Evolutionary conservation across 139 green algal species (phyloP), one percentile per base, ranked within the genome.

Genomic region (Chlorella sp.): DNA sequence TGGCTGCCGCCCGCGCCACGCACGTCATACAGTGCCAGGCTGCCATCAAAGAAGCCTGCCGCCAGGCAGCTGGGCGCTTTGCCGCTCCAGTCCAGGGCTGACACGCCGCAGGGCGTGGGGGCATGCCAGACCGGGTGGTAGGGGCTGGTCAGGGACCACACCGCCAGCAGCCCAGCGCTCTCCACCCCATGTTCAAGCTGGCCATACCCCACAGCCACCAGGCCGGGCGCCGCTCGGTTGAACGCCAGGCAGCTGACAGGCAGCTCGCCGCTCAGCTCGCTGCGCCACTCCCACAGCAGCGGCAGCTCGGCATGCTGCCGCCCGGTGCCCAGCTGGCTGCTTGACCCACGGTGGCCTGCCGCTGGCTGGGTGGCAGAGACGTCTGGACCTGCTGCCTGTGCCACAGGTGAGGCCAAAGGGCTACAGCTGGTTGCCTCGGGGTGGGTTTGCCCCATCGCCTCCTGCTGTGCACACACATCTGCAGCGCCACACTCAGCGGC

Each of bases 141-240:
- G 21, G 94, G 94, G 86, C 97, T 96, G 88, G 95, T 93, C 34
- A 98, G 88, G 39, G 87, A 94, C 94, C 93, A 98, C 55, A 98
- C 93, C 2, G 94, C 93, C 21, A 98, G 87, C 51, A 94, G 38
- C 18, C 93, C 95, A 3, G 74, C 36, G 30, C 62, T 47, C 13
- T n/a, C 18, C 39, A 78, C 78, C 6, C 6, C n/a, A 30, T 90
- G 95, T 17, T 90, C 70, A 30, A 93, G 92, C 30, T 78, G 85
- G 47, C 95, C 92, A 64, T 97, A 98, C 17, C 95, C 95, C 30
- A 95, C 95, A 18, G 94, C 95, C 55, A 98, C 79, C 75, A 98
- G 68, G 74, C 96, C 89, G 12, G 84, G 85, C 17, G 80, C 79
- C 23, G 75, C 85, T 56, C 86, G 89, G 82, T 96, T 97, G 93